These are phyloP conservation scores for Cercophora samala DNA, from an alignment of 495 filamentous ascomycete genomes.

Conservation along the genomic window DNA sequence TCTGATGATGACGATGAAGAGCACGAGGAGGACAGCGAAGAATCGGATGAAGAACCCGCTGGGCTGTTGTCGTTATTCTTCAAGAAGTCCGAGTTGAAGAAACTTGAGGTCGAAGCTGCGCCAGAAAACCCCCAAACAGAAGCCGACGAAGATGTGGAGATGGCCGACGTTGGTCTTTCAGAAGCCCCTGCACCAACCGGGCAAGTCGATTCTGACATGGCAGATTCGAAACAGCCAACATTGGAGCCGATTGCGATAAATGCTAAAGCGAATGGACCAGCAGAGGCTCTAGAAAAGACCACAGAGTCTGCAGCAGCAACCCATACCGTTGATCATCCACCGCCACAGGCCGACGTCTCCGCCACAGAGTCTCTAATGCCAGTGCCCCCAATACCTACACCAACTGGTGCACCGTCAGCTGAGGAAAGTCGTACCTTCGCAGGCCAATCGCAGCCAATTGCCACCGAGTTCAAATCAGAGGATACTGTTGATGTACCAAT, in stretches of 20 bases:
- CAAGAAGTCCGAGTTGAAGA: constrained; percentile 46
- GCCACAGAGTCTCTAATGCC: neutral
- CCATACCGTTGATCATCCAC: neutral
- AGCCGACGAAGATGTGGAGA: constrained; percentile 28
- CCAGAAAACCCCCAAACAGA: constrained; percentile 10
- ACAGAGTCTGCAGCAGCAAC: neutral
- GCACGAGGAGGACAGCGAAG: constrained; percentile 48
- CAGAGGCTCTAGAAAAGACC: neutral
- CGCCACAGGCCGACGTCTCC: neutral
- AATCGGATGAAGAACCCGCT: constrained; percentile 50
- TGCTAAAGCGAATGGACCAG: neutral
- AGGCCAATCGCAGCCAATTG: neutral
- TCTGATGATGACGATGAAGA: constrained; percentile 40
- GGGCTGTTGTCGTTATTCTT: constrained; percentile 68
- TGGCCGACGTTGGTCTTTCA: constrained; percentile 28
- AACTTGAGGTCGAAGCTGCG: constrained; percentile 36
- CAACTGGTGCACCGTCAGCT: neutral
- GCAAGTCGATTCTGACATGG: constrained; percentile 31
- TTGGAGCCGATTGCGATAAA: neutral
- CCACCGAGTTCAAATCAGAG: constrained; percentile 33
- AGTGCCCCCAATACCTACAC: neutral
- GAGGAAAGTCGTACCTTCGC: neutral
- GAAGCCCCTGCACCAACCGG: neutral
- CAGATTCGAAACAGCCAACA: constrained; percentile 31
- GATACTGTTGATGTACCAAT: constrained; percentile 48